Percentiles rank a stretch among this genome's conserved stretches.
These are phyloP conservation scores for Pyrenopolyporus hunteri DNA, from an alignment of 495 filamentous ascomycete species.

Conservation along the genomic window DNA sequence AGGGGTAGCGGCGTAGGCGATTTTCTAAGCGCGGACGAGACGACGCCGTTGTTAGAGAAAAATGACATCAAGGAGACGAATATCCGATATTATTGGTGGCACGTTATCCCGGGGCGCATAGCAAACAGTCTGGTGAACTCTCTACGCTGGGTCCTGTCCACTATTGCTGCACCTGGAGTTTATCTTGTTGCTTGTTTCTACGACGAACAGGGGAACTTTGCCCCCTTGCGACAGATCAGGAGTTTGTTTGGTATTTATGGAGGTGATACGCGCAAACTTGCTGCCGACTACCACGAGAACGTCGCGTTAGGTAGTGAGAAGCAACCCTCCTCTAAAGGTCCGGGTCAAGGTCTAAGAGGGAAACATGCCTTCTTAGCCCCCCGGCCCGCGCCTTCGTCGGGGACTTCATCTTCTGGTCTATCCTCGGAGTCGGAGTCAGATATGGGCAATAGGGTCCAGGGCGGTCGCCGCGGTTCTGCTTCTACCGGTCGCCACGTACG, in stretches of 20 bases:
- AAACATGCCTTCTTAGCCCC: slow-evolving; percentile 39
- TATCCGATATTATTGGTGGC: slow-evolving; percentile 53
- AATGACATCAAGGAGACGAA: slow-evolving; percentile 44
- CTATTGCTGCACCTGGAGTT: slow-evolving; percentile 75
- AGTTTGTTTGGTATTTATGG: slow-evolving; percentile 60
- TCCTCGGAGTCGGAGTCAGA: slow-evolving; percentile 69
- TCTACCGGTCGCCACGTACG: slow-evolving; percentile 51
- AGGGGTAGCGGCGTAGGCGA: slow-evolving; percentile 38
- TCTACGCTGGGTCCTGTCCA: slow-evolving; percentile 76
- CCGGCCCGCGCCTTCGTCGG: slow-evolving; percentile 58
- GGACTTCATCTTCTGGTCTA: slow-evolving; percentile 63
- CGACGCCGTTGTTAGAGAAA: slow-evolving; percentile 65
- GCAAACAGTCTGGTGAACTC: slow-evolving; percentile 64
- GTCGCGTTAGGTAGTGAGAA: slow-evolving; percentile 43
- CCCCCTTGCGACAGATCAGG: slow-evolving; percentile 66
- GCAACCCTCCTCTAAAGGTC: slow-evolving; percentile 11
- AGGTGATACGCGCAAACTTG: slow-evolving; percentile 45
- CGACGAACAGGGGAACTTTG: slow-evolving; percentile 80
- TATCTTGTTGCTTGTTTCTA: slow-evolving; percentile 83
- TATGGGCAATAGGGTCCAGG: slow-evolving; percentile 28
- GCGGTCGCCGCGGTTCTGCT: slow-evolving; percentile 41
- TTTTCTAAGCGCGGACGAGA: slow-evolving; percentile 61
- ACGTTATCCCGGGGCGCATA: slow-evolving; percentile 63
- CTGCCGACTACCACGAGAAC: slow-evolving; percentile 46
- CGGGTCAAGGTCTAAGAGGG: slow-evolving; percentile 14